phyloP scores from a whole-genome alignment of 2,329 filamentous ascomycete species.

The Kalaharituber pfeilii region DNA sequence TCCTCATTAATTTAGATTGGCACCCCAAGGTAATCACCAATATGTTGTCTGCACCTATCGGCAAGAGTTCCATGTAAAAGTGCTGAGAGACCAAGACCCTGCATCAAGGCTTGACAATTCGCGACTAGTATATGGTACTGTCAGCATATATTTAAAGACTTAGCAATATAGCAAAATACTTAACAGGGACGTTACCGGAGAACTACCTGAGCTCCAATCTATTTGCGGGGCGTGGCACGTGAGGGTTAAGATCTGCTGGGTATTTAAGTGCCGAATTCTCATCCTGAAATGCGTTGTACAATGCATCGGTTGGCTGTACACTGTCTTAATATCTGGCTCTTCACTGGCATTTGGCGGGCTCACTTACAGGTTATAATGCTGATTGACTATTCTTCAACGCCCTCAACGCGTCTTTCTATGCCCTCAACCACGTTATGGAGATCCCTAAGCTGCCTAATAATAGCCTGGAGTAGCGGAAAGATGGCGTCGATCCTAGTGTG shows the following conservation, averaged over 20 bases:
- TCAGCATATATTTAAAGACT: not conserved
- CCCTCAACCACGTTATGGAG: not conserved
- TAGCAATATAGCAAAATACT: not conserved
- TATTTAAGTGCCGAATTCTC: not conserved
- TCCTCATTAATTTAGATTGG: not conserved
- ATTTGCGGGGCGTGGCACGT: not conserved
- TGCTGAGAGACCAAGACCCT: not conserved
- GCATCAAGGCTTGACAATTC: not conserved
- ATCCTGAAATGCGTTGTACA: not conserved
- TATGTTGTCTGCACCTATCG: not conserved
- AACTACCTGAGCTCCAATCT: not conserved
- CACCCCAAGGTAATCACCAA: not conserved
- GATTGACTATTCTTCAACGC: not conserved
- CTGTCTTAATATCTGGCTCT: not conserved
- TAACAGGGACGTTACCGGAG: not conserved
- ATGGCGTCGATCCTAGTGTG: not conserved
- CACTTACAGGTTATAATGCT: not conserved
- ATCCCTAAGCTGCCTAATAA: not conserved
- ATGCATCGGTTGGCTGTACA: not conserved
- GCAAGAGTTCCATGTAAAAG: not conserved
- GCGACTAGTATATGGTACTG: not conserved
- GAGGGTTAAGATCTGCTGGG: not conserved
- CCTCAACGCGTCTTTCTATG: not conserved
- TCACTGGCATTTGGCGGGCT: not conserved
- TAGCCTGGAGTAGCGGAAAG: not conserved